A percentile compares a stretch with the other conserved stretches of the same genome.
phyloP scores from a whole-genome alignment of 2,329 filamentous ascomycete genomes.

The Celoporthe dispersa region DNA sequence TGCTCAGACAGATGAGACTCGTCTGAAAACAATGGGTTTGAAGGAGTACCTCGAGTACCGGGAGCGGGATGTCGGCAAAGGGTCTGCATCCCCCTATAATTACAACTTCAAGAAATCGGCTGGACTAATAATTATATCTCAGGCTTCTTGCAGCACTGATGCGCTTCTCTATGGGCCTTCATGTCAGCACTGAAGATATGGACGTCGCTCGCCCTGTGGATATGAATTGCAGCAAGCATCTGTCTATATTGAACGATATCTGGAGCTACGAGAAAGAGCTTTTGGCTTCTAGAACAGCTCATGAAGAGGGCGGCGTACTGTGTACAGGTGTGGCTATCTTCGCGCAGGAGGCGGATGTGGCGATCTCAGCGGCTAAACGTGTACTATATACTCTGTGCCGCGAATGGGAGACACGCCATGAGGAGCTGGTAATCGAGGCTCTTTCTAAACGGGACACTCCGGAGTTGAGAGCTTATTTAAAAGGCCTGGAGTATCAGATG shows the following conservation, averaged over 20 bases:
- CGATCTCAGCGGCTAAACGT: constrained; percentile 26
- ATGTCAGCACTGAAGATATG: constrained; percentile 37
- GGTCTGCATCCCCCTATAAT: no score
- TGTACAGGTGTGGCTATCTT: constrained; percentile 40
- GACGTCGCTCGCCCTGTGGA: constrained; percentile 36
- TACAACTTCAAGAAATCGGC: no score
- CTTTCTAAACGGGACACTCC: neutral
- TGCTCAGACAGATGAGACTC: no score
- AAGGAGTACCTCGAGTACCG: no score
- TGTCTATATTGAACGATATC: constrained; percentile 49
- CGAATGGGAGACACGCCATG: constrained; percentile 31
- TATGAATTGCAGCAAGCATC: constrained; percentile 42
- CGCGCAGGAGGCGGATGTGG: constrained; percentile 34
- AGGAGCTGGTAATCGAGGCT: constrained; percentile 26
- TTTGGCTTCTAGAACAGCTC: constrained; percentile 22
- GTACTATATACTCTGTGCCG: constrained; percentile 26
- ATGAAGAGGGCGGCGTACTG: constrained; percentile 36
- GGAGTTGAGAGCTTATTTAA: constrained; percentile 35
- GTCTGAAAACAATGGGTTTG: no score
- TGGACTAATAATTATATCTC: no score
- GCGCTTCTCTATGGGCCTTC: constrained; percentile 43
- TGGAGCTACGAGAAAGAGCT: constrained; percentile 47
- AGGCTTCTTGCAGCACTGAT: constrained; percentile 42
- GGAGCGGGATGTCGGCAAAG: no score
- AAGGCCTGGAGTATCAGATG: constrained; percentile 41